Evolutionary conservation across 2,329 filamentous ascomycete genomes (phyloP).

Genomic region (Madurella mycetomatis): DNA sequence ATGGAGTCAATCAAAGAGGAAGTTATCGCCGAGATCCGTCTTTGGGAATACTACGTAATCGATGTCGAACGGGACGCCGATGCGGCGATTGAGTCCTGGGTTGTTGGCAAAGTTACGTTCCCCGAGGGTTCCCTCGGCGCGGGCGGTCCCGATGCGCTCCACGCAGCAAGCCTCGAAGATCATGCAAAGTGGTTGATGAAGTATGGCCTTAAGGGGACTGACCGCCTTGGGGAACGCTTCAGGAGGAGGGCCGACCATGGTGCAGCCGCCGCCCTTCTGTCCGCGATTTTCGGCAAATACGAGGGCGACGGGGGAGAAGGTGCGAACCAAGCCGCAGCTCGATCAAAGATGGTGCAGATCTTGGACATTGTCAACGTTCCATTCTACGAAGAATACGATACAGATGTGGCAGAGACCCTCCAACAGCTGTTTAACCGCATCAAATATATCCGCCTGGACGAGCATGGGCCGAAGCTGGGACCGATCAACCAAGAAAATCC

Average conservation of each 20-base stretch:
- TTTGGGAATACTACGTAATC: slow-evolving; percentile 93
- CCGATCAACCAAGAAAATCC: slow-evolving; percentile 72
- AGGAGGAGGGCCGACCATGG: slow-evolving; percentile 65
- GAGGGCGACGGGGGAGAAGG: slow-evolving; percentile 45
- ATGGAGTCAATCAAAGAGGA: slow-evolving; percentile 81
- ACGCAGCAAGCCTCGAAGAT: slow-evolving; percentile 41
- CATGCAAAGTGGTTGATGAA: slow-evolving; percentile 61
- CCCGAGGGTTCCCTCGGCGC: slow-evolving; percentile 41
- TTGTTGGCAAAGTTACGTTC: slow-evolving; percentile 51
- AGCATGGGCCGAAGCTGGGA: slow-evolving; percentile 82
- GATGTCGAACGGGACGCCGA: slow-evolving; percentile 70
- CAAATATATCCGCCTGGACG: slow-evolving; percentile 92
- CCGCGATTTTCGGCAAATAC: slow-evolving; percentile 64
- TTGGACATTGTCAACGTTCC: slow-evolving; percentile 81
- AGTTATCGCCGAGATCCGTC: slow-evolving; percentile 68
- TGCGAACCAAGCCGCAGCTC: slow-evolving; percentile 47
- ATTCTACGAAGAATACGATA: slow-evolving; percentile 89
- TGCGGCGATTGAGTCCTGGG: slow-evolving; percentile 68
- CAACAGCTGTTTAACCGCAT: slow-evolving; percentile 91
- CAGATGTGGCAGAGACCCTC: slow-evolving; percentile 74
- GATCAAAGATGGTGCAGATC: slow-evolving; percentile 56
- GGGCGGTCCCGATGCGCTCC: slow-evolving; percentile 45
- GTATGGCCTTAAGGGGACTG: slow-evolving; percentile 65
- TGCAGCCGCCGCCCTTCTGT: slow-evolving; percentile 64
- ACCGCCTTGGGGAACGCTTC: slow-evolving; percentile 76